These are phyloP conservation scores for Colletotrichum ledebouriae DNA, from an alignment of 2,329 filamentous ascomycete species.

Conservation along the genomic window DNA sequence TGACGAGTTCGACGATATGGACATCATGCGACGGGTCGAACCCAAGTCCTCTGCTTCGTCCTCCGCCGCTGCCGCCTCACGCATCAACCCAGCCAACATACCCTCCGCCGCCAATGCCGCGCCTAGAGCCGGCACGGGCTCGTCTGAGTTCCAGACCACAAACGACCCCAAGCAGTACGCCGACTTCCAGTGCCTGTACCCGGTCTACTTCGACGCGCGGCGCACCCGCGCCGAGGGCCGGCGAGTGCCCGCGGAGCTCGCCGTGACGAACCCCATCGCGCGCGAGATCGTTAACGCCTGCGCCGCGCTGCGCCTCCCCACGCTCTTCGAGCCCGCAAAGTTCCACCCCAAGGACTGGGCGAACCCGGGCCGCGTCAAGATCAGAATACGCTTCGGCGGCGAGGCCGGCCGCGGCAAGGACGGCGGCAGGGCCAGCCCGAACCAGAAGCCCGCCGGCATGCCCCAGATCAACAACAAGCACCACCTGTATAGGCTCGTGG, in stretches of 20 bases:
- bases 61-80: conserved; percentile 43
- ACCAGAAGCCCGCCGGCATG: conserved; percentile 42
- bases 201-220: conserved; percentile 90
- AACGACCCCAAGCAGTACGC: conserved; percentile 73
- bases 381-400: conserved; percentile 54
- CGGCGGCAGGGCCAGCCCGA: conserved; percentile 65
- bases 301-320: conserved; percentile 76
- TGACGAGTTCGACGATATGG: conserved; percentile 70
- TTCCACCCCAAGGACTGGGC: conserved; percentile 97
- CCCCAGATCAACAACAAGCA: conserved; percentile 82
- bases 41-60: conserved; percentile 51
- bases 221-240: conserved; percentile 84
- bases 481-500: conserved; percentile 86
- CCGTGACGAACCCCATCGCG: conserved; percentile 87
- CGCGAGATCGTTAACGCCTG: conserved; percentile 91
- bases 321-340: conserved; percentile 91
- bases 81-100: conserved; percentile 54
- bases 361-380: conserved; percentile 90
- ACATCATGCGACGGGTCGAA: conserved; percentile 65
- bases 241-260: conserved; percentile 78
- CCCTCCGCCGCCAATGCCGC: conserved; percentile 48
- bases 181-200: conserved; percentile 90
- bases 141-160: conserved; percentile 48
- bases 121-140: conserved; percentile 51
- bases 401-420: conserved; percentile 50